A percentile compares a stretch with the other conserved stretches of the same genome.
Conservation (phyloP, 208 protist genomes). For the Vickermania ingenoplastis region DNA sequence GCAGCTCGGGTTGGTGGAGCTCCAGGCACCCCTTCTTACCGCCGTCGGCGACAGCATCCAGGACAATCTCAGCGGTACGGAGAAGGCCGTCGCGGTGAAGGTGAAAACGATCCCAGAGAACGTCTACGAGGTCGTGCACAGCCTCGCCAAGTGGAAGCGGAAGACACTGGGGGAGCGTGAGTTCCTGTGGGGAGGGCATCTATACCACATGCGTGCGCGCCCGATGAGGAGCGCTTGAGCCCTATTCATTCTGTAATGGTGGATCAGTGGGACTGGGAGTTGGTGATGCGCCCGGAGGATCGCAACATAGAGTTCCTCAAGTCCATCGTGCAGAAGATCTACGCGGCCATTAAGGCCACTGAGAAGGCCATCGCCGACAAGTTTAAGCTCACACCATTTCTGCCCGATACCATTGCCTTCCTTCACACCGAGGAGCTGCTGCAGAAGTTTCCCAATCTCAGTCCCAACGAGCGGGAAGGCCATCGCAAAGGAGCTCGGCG, state of each 20-base stretch:
- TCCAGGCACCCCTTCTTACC: conserved; percentile 76
- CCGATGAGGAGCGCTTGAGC: conserved; percentile 81
- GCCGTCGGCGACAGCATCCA: conserved; percentile 74
- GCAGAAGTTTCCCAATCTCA: conserved; percentile 59
- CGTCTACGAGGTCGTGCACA: conserved; percentile 82
- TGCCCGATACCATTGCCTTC: conserved; percentile 82
- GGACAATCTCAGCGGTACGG: conserved; percentile 84
- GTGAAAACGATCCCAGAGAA: conserved; percentile 71
- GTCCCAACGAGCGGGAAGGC: conserved; percentile 75
- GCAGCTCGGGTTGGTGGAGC: conserved; percentile 62
- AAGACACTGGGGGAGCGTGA: conserved; percentile 65
- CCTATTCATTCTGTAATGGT: conserved; percentile 86
- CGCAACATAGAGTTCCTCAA: conserved; percentile 63
- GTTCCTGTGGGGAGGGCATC: conserved; percentile 71
- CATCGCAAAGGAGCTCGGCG: conserved; percentile 63
- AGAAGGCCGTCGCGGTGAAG: conserved; percentile 76
- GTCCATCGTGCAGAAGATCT: conserved; percentile 55
- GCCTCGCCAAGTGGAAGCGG: conserved; percentile 90
- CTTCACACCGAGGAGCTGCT: conserved; percentile 76
- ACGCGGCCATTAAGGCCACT: conserved; percentile 48
- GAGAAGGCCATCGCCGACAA: conserved; percentile 60
- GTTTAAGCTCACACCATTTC: conserved; percentile 22
- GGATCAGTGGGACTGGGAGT: conserved; percentile 92
- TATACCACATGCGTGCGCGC: conserved; percentile 81
- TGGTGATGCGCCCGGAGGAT: conserved; percentile 46